Evolutionary conservation across 495 filamentous ascomycete genomes (phyloP).

Genomic region (Neohortaea acidophila): DNA sequence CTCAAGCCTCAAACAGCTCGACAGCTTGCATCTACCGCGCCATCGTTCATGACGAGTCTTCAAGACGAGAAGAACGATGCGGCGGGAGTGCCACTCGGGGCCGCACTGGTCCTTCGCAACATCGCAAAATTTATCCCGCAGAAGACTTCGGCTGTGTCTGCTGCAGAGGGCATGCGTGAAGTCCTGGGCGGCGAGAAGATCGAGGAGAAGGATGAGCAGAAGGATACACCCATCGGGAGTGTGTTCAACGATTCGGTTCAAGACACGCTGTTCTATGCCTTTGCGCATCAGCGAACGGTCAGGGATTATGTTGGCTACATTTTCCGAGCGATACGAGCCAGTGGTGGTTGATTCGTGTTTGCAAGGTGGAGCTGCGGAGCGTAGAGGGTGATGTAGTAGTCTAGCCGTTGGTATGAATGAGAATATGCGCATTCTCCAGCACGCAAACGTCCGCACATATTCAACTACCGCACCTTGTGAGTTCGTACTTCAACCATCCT

Average conservation of each 20-base stretch:
- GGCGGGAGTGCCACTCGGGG: conserved; percentile 69
- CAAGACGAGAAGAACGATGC: conserved; percentile 72
- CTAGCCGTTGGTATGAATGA: no score
- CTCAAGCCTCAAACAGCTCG: conserved; percentile 17
- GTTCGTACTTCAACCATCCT: no score
- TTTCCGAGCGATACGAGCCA: conserved; percentile 13
- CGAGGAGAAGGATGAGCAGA: not conserved
- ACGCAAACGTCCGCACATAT: no score
- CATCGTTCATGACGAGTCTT: conserved; percentile 48
- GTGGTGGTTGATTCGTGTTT: no score
- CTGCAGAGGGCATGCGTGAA: not conserved
- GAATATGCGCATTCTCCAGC: no score
- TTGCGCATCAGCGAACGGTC: conserved; percentile 4
- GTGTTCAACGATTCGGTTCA: conserved; percentile 13
- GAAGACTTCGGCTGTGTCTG: no score
- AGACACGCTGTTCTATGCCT: conserved; percentile 11
- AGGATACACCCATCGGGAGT: not conserved
- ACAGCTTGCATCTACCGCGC: conserved; percentile 28
- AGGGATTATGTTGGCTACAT: conserved; percentile 9
- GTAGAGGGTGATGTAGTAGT: no score
- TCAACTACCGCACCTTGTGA: no score
- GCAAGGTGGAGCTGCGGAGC: no score
- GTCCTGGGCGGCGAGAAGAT: not conserved
- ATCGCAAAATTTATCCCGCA: conserved; percentile 37
- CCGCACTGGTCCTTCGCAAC: conserved; percentile 75